Base-by-base conservation (phyloP, 345 rosid genomes). In the Streptanthus diversifolius region DNA sequence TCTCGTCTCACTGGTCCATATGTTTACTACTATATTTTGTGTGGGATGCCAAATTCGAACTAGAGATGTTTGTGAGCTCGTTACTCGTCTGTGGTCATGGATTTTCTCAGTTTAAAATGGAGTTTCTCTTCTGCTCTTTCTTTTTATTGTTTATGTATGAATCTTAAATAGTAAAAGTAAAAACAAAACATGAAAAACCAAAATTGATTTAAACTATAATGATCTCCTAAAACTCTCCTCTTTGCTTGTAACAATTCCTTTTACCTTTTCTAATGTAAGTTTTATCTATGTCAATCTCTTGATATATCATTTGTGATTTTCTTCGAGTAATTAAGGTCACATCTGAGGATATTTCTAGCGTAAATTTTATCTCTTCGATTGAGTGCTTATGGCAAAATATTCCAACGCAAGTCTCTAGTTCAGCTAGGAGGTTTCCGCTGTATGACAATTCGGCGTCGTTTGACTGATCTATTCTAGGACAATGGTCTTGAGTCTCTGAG, bases 11-110 rank as follows among this genome's bases (percentile, higher is more conserved):
- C 13, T 66, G 60, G 72, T 48, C 24, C 61, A 49, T 74, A 57
- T 66, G 67, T 48, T 66, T 44, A 36, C 39, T 22, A n/a, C n/a
- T 56, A n/a, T 35, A 56, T 36, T 35, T 52, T 64, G 33, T 33
- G 36, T 8, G 71, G 57, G 66, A 44, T 47, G 32, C 45, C 77
- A 73, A 56, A 55, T 66, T 66, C 10, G 36, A 74, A 30, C 45
- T 11, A 63, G 49, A 62, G 45, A 63, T 61, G 49, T 39, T 25
- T 33, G 18, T 71, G 75, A 9, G 2, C 19, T 37, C 25, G 52
- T 57, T 41, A 41, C 36, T 66, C 66, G 67, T 58, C 48, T 40
- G 45, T 63, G 71, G 33, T 57, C 47, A 60, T 58, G 68, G 49
- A 48, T 47, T 52, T 55, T 41, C 70, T 53, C 37, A 22, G 66